Evolutionary conservation across 1,284 basidiomycete species (phyloP).

Genomic region (Ustilago esculenta): DNA sequence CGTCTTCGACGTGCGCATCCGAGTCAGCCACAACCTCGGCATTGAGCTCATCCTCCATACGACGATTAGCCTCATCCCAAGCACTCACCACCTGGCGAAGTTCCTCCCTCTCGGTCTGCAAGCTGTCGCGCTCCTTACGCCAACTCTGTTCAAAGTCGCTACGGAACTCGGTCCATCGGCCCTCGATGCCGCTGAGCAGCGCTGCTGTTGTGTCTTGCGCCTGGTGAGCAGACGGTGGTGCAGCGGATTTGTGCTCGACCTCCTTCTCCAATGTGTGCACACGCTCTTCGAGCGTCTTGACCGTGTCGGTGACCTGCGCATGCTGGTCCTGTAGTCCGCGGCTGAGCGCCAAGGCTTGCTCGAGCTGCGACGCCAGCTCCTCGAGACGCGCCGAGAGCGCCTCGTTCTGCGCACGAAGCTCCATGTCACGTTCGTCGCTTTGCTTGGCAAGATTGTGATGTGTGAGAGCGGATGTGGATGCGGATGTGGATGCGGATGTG

Average conservation of each 20-base stretch:
- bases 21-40: constrained; percentile 9
- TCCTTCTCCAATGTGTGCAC: constrained; percentile 69
- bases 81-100: constrained; percentile 79
- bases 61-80: constrained; percentile 76
- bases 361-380: constrained; percentile 78
- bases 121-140: constrained; percentile 77
- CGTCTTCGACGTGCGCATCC: constrained; percentile 8
- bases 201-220: constrained; percentile 31
- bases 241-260: constrained; percentile 37
- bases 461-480: constrained; percentile 5
- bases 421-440: constrained; percentile 48
- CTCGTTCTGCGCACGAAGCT: constrained; percentile 71
- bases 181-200: constrained; percentile 72
- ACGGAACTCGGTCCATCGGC: constrained; percentile 75
- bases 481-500: neutral
- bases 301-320: constrained; percentile 79
- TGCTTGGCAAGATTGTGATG: constrained; percentile 13
- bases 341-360: constrained; percentile 79
- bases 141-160: constrained; percentile 65
- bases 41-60: constrained; percentile 67
- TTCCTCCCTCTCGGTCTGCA: constrained; percentile 81
- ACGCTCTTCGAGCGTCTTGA: constrained; percentile 76
- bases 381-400: constrained; percentile 79
- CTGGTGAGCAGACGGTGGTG: constrained; percentile 2
- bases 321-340: constrained; percentile 81